phyloP scores from a whole-genome alignment of 2,329 filamentous ascomycete genomes.

The Botryotinia convoluta region DNA sequence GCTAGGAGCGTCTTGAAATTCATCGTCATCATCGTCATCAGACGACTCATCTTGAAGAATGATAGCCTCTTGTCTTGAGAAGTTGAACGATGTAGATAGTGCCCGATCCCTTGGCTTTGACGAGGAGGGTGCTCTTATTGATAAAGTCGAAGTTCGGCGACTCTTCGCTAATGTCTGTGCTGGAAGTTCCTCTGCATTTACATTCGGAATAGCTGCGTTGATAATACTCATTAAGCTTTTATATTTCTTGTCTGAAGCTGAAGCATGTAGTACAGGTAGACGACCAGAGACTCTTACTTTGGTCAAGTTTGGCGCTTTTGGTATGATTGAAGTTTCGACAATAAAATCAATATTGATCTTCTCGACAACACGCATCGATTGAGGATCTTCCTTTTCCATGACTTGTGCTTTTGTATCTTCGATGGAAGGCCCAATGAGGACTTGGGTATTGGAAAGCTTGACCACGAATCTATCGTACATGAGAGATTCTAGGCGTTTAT shows the following conservation, averaged over 20 bases:
- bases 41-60: slow-evolving; percentile 62
- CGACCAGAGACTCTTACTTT: slow-evolving; percentile 90
- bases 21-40: slow-evolving; percentile 58
- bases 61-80: slow-evolving; percentile 70
- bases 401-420: slow-evolving; percentile 85
- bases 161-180: slow-evolving; percentile 19
- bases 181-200: slow-evolving; percentile 52
- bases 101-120: slow-evolving; percentile 52
- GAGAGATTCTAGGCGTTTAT: slow-evolving; percentile 79
- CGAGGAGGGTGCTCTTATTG: slow-evolving; percentile 27
- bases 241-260: slow-evolving; percentile 92
- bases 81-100: slow-evolving; percentile 71
- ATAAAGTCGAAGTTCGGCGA: slow-evolving; percentile 22
- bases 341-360: slow-evolving; percentile 97
- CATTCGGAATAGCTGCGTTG: slow-evolving; percentile 88
- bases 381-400: slow-evolving; percentile 61
- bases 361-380: slow-evolving; percentile 86
- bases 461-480: slow-evolving; percentile 98
- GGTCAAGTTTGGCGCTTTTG: slow-evolving; percentile 88
- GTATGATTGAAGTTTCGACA: slow-evolving; percentile 95
- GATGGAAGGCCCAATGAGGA: slow-evolving; percentile 91
- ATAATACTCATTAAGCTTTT: slow-evolving; percentile 96
- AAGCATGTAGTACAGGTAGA: slow-evolving; percentile 86
- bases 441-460: slow-evolving; percentile 89
- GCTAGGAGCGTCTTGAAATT: slow-evolving; percentile 65